phyloP scores from a whole-genome alignment of 345 rosid species.

The Physaria fendleri region DNA sequence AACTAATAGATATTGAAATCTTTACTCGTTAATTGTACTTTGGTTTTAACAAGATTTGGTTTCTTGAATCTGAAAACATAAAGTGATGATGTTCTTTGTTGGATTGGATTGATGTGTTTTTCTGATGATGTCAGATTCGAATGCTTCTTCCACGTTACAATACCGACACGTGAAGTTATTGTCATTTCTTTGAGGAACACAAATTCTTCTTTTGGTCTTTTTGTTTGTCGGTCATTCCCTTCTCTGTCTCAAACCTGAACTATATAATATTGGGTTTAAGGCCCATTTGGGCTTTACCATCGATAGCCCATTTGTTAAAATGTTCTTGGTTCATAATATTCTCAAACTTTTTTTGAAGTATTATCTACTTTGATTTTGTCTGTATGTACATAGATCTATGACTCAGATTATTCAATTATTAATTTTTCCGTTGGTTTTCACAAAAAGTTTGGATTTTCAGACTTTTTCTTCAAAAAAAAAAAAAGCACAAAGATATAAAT shows the following conservation, averaged over 20 bases:
- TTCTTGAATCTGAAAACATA: not conserved
- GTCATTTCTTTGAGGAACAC: not conserved
- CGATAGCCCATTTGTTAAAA: not conserved
- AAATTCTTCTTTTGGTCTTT: slow-evolving; percentile 19
- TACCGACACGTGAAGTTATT: slow-evolving; percentile 25
- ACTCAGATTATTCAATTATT: not conserved
- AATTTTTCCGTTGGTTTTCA: too few species aligned
- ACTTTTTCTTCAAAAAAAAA: too few species aligned
- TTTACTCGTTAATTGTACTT: not conserved
- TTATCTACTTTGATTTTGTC: not conserved
- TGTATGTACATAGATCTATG: not conserved
- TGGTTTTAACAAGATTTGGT: not conserved
- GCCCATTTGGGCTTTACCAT: slow-evolving; percentile 11
- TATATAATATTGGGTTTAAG: not conserved
- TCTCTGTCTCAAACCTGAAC: not conserved
- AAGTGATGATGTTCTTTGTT: slow-evolving; percentile 8
- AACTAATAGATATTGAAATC: not conserved
- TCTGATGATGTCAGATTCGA: slow-evolving; percentile 18
- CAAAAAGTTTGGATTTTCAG: too few species aligned
- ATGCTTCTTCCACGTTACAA: slow-evolving; percentile 20
- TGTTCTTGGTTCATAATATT: not conserved
- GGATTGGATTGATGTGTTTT: slow-evolving; percentile 6
- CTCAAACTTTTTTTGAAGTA: not conserved
- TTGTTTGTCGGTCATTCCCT: slow-evolving; percentile 17
- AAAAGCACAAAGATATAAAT: too few species aligned